phyloP scores from a whole-genome alignment of 1,284 basidiomycete genomes.

The Sanghuangporus sanghuang region DNA sequence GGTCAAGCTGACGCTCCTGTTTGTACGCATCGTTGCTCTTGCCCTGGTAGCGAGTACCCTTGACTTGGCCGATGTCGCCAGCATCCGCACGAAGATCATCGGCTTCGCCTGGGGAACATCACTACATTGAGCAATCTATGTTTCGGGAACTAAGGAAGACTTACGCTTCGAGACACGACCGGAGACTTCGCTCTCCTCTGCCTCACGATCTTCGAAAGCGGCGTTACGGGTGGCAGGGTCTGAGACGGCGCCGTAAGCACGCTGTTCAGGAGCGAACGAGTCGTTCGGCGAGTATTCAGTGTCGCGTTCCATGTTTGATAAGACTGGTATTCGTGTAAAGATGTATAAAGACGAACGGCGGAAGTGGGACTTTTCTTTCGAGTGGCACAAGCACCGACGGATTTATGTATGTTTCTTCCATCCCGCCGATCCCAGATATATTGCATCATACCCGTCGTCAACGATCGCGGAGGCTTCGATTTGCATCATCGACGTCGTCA shows the following conservation, averaged over 20 bases:
- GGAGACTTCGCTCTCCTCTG: constrained; percentile 7
- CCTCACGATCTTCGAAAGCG: constrained; percentile 4
- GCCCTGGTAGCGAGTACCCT: constrained; percentile 3
- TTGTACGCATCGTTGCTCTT: constrained; percentile 11
- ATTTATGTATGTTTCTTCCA: neutral
- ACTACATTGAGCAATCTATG: neutral
- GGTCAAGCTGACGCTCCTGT: constrained; percentile 12
- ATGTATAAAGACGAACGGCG: neutral
- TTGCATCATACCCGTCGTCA: neutral
- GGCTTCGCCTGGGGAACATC: neutral
- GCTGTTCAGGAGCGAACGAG: neutral
- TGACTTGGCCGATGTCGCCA: neutral
- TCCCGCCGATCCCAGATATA: neutral
- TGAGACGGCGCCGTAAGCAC: neutral
- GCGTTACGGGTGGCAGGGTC: neutral
- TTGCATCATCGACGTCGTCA: neutral
- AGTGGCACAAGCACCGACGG: neutral
- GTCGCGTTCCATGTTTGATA: neutral
- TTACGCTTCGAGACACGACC: constrained; percentile 6
- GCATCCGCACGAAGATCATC: constrained; percentile 5
- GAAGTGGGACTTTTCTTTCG: neutral
- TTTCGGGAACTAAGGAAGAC: neutral
- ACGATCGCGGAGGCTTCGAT: neutral
- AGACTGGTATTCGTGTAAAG: too few species aligned
- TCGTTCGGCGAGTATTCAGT: neutral